A percentile compares a stretch with the other conserved stretches of the same genome.
Evolutionary conservation across 2,329 filamentous ascomycete genomes (phyloP).

Genomic region (Phaeoacremonium minimum): DNA sequence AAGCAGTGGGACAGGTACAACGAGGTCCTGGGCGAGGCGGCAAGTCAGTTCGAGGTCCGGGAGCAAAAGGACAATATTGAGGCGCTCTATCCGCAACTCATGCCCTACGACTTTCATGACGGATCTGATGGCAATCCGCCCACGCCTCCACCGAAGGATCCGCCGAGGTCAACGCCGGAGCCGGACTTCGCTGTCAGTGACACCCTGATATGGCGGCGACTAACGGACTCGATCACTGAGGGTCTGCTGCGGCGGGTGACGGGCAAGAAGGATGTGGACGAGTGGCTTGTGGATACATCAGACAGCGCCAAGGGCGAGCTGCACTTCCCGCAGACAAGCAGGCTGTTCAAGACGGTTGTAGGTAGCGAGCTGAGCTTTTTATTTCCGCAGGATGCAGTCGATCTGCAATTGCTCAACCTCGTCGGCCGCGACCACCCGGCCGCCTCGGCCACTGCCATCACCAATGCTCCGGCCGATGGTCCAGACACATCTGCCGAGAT

Average conservation of each 20-base stretch:
- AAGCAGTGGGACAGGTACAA: conserved; percentile 53
- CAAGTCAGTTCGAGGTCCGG: conserved; percentile 35
- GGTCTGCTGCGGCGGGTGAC: conserved; percentile 42
- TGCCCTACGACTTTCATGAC: conserved; percentile 36
- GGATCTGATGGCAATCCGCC: conserved; percentile 7
- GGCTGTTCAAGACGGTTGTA: conserved; percentile 20
- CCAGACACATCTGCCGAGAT: conserved; percentile 39
- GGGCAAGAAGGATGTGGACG: conserved; percentile 26
- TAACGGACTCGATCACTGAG: conserved; percentile 44
- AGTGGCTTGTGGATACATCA: conserved; percentile 50
- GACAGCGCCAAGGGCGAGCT: conserved; percentile 44
- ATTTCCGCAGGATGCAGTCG: conserved; percentile 40
- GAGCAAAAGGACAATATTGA: conserved; percentile 37
- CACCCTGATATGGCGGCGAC: conserved; percentile 41
- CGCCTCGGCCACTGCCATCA: no score
- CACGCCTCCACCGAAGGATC: conserved; percentile 1
- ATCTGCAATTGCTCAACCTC: no score
- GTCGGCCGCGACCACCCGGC: conserved; percentile 19
- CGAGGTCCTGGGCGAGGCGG: conserved; percentile 48
- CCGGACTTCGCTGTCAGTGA: conserved; percentile 19
- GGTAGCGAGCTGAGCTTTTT: conserved; percentile 41
- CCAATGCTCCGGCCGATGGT: not conserved
- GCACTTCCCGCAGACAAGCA: conserved; percentile 29
- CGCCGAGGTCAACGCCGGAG: conserved; percentile 9
- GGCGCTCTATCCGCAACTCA: conserved; percentile 32